These are phyloP conservation scores for Aristolochia fimbriata DNA, from an alignment of 164 flowering plant species.

Conservation along the genomic window DNA sequence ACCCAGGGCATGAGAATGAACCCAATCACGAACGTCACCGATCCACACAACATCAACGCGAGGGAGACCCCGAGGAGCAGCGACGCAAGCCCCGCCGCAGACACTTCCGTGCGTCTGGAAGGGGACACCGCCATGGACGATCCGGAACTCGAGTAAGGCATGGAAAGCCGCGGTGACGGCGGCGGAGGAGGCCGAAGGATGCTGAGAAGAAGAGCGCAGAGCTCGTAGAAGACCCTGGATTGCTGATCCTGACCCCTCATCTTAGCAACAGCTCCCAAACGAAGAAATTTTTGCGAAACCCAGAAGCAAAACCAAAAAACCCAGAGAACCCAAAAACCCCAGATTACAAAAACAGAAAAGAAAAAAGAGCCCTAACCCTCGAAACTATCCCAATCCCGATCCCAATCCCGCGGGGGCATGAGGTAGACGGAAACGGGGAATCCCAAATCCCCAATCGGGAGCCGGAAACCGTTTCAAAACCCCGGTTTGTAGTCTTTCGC, in stretches of 20 bases:
- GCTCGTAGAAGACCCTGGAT: constrained; percentile 59
- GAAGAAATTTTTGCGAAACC: no score
- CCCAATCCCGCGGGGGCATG: no score
- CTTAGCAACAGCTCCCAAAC: background rate
- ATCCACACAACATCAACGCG: constrained; percentile 90
- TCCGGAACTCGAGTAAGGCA: constrained; percentile 9
- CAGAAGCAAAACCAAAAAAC: background rate
- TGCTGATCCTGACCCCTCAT: constrained; percentile 37
- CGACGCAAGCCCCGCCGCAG: constrained; percentile 81
- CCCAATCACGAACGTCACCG: constrained; percentile 86
- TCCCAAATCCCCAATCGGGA: no score
- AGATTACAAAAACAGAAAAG: no score
- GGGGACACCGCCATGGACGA: constrained; percentile 8
- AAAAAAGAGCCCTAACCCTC: background rate
- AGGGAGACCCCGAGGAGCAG: constrained; percentile 76
- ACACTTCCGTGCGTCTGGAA: constrained; percentile 21
- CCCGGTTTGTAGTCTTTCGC: no score
- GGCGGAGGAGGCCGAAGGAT: constrained; percentile 54
- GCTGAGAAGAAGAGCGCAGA: constrained; percentile 49
- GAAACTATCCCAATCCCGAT: no score
- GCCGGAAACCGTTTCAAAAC: no score
- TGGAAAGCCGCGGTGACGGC: constrained; percentile 39
- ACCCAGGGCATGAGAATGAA: constrained; percentile 98
- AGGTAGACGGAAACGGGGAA: no score
- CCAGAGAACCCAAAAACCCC: no score